Percentiles rank a stretch among this genome's conserved stretches.
Evolutionary conservation across 345 rosid species (phyloP).

Genomic region (Arabis hirsuta): DNA sequence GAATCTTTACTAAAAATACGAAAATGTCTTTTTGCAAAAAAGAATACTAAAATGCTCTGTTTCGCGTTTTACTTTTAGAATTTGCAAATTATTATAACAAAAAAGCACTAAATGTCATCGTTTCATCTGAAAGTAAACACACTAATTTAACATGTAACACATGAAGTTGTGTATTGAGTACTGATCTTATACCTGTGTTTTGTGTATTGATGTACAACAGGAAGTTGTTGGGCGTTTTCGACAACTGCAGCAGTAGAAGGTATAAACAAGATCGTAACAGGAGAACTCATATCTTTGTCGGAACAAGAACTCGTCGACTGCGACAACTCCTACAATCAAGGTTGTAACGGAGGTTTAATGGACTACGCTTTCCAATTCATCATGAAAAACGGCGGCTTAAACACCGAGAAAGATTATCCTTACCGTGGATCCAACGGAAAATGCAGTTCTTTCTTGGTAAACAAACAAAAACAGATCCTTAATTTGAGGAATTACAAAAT

Average conservation of each 20-base stretch:
- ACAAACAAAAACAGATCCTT: conserved; percentile 22
- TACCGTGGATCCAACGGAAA: conserved; percentile 57
- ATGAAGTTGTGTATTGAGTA: conserved; percentile 7
- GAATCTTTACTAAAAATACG: no score
- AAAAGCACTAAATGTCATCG: not conserved
- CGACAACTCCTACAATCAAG: conserved; percentile 66
- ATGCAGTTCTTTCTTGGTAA: conserved; percentile 64
- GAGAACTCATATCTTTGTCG: conserved; percentile 69
- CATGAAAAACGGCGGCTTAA: conserved; percentile 80
- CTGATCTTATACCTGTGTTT: not conserved
- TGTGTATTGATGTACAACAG: conserved; percentile 44
- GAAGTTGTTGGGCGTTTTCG: conserved; percentile 99
- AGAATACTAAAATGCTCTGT: no score
- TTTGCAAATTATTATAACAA: not conserved
- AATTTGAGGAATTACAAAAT: not conserved
- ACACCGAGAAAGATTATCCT: conserved; percentile 77
- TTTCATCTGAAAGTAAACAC: conserved; percentile 6
- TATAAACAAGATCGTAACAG: conserved; percentile 82
- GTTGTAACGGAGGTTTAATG: conserved; percentile 96
- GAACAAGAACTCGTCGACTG: conserved; percentile 98
- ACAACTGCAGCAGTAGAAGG: conserved; percentile 89
- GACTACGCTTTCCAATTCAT: conserved; percentile 96
- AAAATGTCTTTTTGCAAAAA: no score
- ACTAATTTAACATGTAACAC: not conserved
- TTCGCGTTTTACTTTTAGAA: no score